Base-by-base conservation (phyloP, 371 early-diverging fungal genomes). In the Rhizopus sp. region DNA sequence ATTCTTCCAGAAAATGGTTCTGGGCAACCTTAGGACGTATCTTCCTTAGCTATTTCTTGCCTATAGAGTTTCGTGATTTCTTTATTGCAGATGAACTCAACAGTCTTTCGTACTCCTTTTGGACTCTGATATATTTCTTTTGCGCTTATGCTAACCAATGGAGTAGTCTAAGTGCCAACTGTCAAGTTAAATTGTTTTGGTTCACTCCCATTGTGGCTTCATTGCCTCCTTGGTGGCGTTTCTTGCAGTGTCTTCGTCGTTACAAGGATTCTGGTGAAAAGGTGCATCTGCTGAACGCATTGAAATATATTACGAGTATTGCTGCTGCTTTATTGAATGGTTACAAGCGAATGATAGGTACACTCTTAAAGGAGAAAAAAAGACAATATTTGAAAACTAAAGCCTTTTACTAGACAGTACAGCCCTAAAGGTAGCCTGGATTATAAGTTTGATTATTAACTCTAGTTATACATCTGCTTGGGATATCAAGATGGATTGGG, bases 401-500 rank as follows among this genome's bases (percentile, higher is more conserved):
- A 16, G 0, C 13, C 7, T 48, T 23, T 23, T 23, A 23, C 38
- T 53, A 69, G 79, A 53, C 56, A 60, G 61, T 34, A 55, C 47
- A 9, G 51, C 57, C 45, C 72, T 66, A 55, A 65, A 67, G 34
- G 50, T 70, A 16, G 34, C 81, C 8, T 91, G 82, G 82, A 71
- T 89, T 12, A 53, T 83, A 8, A 51, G 84, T 5, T 87, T 88
- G 30, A 64, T 83, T 5, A 53, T 85, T 48, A 82, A 85, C 48
- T 84, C 89, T 16, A 47, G 72, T 16, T 91, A 87, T 68, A 81
- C 93, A 5, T 86, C 84, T 7, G 53, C 69, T 8, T 96, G 95
- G 96, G 95, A 96, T 62, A 65, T 94, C 9, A 79, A 83, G 42
- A 90, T 92, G 88, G 96, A 96, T 78, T 95, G 95, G 95, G 90